Conservation (phyloP, 2,329 filamentous ascomycete genomes). For the Cordyceps militaris region DNA sequence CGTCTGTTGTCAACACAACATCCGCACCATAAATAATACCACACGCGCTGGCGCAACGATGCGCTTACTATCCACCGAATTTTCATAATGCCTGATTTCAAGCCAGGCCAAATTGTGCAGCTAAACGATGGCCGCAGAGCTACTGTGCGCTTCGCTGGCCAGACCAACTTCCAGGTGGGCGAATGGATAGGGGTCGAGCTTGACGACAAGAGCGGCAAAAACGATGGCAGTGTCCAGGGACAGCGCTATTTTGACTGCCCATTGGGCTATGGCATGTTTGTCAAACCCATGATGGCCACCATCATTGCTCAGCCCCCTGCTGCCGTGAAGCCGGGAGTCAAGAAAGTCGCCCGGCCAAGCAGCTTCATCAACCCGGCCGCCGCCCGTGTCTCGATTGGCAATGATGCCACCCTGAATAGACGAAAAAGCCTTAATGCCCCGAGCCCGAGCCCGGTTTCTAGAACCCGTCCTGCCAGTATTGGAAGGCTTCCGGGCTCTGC, state of each 20-base stretch:
- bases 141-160: conserved; percentile 73
- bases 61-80: conserved; percentile 21
- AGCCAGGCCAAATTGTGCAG: conserved; percentile 67
- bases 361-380: conserved; percentile 43
- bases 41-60: conserved; percentile 23
- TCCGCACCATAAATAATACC: not conserved
- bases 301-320: conserved; percentile 45
- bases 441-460: conserved; percentile 64
- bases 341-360: conserved; percentile 39
- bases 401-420: conserved; percentile 50
- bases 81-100: conserved; percentile 49
- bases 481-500: conserved; percentile 35
- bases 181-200: conserved; percentile 90
- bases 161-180: conserved; percentile 71
- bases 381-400: conserved; percentile 32
- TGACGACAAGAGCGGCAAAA: conserved; percentile 76
- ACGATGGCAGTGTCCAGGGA: conserved; percentile 85
- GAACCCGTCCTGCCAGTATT: conserved; percentile 49
- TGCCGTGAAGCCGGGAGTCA: conserved; percentile 32
- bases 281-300: conserved; percentile 63
- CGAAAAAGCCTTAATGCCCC: conserved; percentile 64
- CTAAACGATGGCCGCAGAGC: conserved; percentile 72
- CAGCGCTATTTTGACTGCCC: conserved; percentile 82
- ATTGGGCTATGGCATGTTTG: conserved; percentile 75
- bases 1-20: conserved; percentile 4